A percentile compares a stretch with the other conserved stretches of the same genome.
Evolutionary conservation across 257 asterid species (phyloP).

Genomic region (Nicotiana noctiflora): DNA sequence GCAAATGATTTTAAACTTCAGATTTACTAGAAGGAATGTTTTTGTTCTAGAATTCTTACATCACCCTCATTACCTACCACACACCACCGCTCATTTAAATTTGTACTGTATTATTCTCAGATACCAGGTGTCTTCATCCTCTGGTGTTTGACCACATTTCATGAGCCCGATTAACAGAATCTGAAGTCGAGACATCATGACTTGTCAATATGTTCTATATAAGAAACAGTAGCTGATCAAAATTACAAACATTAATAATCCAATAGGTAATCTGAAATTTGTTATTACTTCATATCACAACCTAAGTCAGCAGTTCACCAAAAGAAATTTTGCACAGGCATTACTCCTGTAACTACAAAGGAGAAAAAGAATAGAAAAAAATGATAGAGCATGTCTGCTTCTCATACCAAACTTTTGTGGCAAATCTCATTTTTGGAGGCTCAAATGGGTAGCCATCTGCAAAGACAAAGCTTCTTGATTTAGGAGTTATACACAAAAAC

Average conservation of each 20-base stretch:
- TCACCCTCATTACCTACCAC: neutral
- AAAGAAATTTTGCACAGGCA: neutral
- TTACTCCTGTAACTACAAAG: neutral
- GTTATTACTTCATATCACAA: neutral
- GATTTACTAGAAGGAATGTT: neutral
- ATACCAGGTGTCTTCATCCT: neutral
- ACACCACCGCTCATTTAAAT: neutral
- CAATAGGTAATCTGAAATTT: neutral
- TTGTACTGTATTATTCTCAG: neutral
- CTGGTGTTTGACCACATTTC: neutral
- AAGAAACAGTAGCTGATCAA: neutral
- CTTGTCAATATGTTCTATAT: neutral
- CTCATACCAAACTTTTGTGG: constrained; percentile 95
- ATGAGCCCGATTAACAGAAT: neutral
- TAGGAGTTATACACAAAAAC: neutral
- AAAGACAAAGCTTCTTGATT: constrained; percentile 14
- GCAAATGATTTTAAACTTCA: neutral
- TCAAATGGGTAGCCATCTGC: constrained; percentile 97
- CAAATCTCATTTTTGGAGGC: constrained; percentile 90
- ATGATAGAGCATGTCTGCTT: neutral
- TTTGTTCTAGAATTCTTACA: neutral
- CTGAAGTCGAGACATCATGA: neutral
- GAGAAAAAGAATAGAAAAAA: neutral
- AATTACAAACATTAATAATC: neutral
- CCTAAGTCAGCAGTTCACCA: neutral